Evolutionary conservation across 2,329 filamentous ascomycete species (phyloP).

Genomic region (Trichoderma atrobrunneum): DNA sequence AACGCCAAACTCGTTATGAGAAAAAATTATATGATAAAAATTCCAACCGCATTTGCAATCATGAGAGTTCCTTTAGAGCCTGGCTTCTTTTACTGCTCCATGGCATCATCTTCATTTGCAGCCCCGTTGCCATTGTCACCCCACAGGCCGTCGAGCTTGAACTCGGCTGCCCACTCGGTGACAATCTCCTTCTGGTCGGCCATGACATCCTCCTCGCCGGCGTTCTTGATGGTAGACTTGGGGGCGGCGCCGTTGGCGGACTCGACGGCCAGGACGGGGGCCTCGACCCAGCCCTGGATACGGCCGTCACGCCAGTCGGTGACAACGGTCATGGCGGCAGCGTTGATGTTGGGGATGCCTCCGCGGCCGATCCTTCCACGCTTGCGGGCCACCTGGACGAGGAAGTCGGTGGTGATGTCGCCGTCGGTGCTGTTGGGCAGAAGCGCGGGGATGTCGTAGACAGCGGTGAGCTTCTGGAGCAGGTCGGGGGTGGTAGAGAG

Average conservation of each 20-base stretch:
- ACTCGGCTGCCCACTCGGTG: constrained; percentile 88
- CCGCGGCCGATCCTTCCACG: constrained; percentile 83
- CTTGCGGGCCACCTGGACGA: constrained; percentile 93
- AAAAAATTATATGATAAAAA: constrained; percentile 1
- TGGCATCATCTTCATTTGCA: constrained; percentile 40
- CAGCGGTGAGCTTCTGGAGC: constrained; percentile 72
- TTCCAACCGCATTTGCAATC: constrained; percentile 2
- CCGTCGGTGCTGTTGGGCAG: constrained; percentile 63
- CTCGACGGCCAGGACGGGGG: constrained; percentile 64
- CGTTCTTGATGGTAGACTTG: constrained; percentile 37
- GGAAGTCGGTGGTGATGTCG: constrained; percentile 83
- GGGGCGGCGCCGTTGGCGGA: constrained; percentile 21
- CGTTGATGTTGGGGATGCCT: constrained; percentile 82
- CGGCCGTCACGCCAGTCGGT: constrained; percentile 96
- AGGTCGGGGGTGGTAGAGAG: constrained; percentile 71
- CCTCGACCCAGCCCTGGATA: constrained; percentile 87
- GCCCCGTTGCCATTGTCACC: constrained; percentile 53
- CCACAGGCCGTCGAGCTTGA: constrained; percentile 91
- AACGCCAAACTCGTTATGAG: constrained; percentile 32
- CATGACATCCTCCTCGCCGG: constrained; percentile 44
- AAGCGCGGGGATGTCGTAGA: constrained; percentile 82
- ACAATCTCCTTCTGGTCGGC: constrained; percentile 83
- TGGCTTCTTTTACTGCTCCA: constrained; percentile 45
- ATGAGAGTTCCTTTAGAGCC: not conserved
- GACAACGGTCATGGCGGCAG: constrained; percentile 88